phyloP scores from a whole-genome alignment of 129 eudicot species.

The Arctium lappa region DNA sequence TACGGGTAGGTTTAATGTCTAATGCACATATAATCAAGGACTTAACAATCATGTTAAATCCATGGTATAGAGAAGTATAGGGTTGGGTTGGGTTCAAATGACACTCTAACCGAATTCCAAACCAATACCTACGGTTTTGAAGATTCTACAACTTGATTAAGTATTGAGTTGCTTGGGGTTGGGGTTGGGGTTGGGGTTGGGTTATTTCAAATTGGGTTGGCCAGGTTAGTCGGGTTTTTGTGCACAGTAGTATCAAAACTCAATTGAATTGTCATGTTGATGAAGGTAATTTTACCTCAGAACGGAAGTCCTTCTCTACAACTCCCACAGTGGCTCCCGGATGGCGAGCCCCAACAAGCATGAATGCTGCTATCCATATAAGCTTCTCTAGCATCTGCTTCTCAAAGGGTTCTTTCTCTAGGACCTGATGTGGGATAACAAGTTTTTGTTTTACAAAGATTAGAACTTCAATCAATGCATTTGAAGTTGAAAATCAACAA shows the following conservation, averaged over 20 bases:
- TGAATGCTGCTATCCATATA: constrained; percentile 94
- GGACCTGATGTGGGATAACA: constrained; percentile 45
- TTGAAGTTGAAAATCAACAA: not conserved
- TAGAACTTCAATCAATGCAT: not conserved
- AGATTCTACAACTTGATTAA: no score
- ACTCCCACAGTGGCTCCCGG: constrained; percentile 91
- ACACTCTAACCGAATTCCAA: no score
- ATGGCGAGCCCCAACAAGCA: constrained; percentile 97
- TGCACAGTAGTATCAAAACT: not conserved
- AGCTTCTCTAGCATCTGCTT: constrained; percentile 95
- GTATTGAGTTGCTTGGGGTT: no score
- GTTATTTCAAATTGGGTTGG: no score
- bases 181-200: no score
- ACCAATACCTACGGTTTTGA: no score
- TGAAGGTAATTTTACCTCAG: constrained; percentile 48
- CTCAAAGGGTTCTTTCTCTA: constrained; percentile 74
- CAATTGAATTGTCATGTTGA: not conserved
- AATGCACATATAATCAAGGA: no score
- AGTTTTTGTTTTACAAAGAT: not conserved
- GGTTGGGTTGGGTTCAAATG: no score
- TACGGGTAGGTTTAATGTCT: no score
- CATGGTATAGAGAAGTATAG: no score
- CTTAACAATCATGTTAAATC: no score
- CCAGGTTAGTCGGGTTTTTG: no score
- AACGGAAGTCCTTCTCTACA: constrained; percentile 75